Evolutionary conservation across 2,329 filamentous ascomycete genomes (phyloP), one percentile per base, ranked within the genome.

Genomic region (Colletotrichum costaricense): DNA sequence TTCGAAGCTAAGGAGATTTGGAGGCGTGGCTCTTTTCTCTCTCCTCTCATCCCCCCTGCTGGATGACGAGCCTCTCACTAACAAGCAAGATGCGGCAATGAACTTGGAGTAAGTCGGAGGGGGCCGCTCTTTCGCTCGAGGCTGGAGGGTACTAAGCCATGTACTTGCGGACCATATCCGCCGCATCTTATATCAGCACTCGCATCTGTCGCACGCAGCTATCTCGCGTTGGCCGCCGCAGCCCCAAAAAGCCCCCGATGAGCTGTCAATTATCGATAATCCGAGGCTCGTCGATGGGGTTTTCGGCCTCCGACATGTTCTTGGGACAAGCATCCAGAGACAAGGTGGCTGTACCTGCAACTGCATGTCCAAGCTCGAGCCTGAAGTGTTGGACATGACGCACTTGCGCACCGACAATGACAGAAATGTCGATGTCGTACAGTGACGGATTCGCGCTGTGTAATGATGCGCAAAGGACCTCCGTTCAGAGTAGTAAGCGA

Each of bases 1-100:
- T 64, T 79, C 77, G 19, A 84, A 78, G n/a, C 81, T 82, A 6
- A 81, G 82, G 38, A 84, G 74, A 73, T 84, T 84, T 8, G 82
- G 82, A 9, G 82, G 83, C 55, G 82, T 79, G 24, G 75, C 75
- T 68, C 82, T 83, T 33, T 49, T 12, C 24, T 19, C 26, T 26
- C 24, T n/a, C 56, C n/a, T 58, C 16, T 24, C 28, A 55, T 38
- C 57, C n/a, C 28, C 28, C 63, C 26, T 38, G 26, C 52, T 19
- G 14, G n/a, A 60, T 69, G 54, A 65, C 67, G 46, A 60, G 69
- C 63, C 56, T 67, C 63, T 67, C 33, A 67, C 63, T 38, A 66
- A 66, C 42, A 54, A 30, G 55, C 62, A 56, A 46, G 38, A 59
- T 24, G 38, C 64, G 54, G 14, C 38, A 54, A 54, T 26, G 7